phyloP scores from a whole-genome alignment of 495 filamentous ascomycete species.

The Bathelium albidoporum region DNA sequence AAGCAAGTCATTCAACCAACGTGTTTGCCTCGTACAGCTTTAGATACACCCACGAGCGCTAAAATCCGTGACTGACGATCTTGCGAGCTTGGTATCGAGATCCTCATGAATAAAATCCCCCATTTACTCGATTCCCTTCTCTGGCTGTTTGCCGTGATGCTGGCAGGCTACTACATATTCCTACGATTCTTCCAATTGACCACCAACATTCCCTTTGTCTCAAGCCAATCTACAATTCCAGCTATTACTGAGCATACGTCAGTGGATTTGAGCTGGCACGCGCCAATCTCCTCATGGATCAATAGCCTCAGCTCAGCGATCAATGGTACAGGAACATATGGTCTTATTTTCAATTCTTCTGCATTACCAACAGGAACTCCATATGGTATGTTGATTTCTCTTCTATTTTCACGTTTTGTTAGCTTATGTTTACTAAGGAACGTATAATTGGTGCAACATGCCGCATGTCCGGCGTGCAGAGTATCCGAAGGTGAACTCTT shows the following conservation, averaged over 20 bases:
- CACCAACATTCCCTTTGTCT: not conserved
- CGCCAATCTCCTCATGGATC: constrained; percentile 43
- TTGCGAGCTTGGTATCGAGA: not conserved
- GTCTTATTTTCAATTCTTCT: constrained; percentile 53
- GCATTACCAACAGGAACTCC: constrained; percentile 30
- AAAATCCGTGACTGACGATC: not conserved
- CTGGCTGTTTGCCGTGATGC: not conserved
- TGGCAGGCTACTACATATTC: not conserved
- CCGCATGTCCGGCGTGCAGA: constrained; percentile 49
- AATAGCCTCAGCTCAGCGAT: constrained; percentile 45
- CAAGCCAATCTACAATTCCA: not conserved
- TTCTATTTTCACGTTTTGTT: not conserved
- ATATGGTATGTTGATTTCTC: constrained; percentile 31
- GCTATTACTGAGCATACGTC: not conserved
- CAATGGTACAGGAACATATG: constrained; percentile 41
- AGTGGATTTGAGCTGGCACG: constrained; percentile 43
- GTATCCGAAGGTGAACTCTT: constrained; percentile 37
- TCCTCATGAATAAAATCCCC: not conserved
- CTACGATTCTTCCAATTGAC: not conserved
- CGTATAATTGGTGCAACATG: constrained; percentile 66
- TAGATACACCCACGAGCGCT: not conserved
- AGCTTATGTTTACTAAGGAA: constrained; percentile 30
- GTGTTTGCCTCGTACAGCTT: not conserved
- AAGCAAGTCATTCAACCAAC: not conserved
- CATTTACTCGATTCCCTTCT: not conserved